Base-by-base conservation (phyloP, 371 early-diverging fungal genomes). In the Astathelohania contejeani region DNA sequence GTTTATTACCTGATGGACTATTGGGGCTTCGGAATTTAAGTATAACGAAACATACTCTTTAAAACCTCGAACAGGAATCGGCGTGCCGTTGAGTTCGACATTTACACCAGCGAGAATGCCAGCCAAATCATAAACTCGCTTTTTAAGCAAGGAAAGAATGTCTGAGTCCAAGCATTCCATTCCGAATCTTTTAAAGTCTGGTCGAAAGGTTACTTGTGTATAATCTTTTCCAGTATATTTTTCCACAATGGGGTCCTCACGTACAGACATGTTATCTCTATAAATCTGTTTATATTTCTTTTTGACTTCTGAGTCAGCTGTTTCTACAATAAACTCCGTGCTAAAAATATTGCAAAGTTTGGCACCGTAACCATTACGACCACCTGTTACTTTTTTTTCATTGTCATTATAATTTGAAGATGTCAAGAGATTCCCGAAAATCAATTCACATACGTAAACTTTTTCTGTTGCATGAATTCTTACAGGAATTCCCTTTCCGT, bases 291-390 rank as follows among this genome's bases (percentile, higher is more conserved):
- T 84, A 43, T 83, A 77, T 27, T 79, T 75, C 19, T 77, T 76
- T 19, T 74, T 75, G 22, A 51, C 60, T 42, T 63, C 54, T 16
- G 76, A 77, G 69, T 91, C 88, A 0, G 84, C 86, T 0, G 95
- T 96, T 74, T 96, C 97, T 7, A 98, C 87, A 27, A 79, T 81
- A 70, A 98, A 98, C 76, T 88, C 84, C 1, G 78, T 85, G 63
- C 85, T 85, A 65, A 94, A 97, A 48, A 98, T 94, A 66, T 98
- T 98, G 76, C 94, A 91, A 10, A 96, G 80, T 71, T 97, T 98
- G 32, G 98, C 97, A 53, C 97, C 97, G 70, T 88, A 96, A 43
- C 99, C 99, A 72, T 98, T 97, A 44, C 98, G 78, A 25, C 98
- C 98, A 66, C 99, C 99, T 3, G 90, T 88, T 18, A 90, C 83